Evolutionary conservation across 2,329 filamentous ascomycete genomes (phyloP).

Genomic region (Venturia carpophila): DNA sequence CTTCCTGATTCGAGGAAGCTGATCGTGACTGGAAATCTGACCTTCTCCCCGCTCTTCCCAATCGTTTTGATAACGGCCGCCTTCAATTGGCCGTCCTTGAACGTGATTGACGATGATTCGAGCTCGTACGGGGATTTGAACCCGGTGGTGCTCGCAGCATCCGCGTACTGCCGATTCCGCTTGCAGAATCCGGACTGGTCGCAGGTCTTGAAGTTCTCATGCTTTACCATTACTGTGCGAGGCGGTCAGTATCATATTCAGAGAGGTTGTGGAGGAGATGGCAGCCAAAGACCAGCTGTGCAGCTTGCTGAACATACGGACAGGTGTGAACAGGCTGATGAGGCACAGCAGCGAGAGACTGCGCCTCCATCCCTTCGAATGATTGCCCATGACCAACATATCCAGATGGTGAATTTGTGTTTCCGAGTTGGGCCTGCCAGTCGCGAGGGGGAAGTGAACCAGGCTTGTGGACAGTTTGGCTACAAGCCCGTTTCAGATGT

Average conservation of each 20-base stretch:
- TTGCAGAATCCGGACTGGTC: conserved; percentile 95
- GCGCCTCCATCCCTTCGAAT: neutral
- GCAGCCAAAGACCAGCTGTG: neutral
- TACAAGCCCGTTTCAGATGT: neutral
- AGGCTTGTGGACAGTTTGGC: neutral
- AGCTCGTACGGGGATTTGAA: conserved; percentile 81
- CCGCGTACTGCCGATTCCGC: conserved; percentile 84
- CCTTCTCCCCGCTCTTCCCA: conserved; percentile 55
- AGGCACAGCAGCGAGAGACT: conserved; percentile 2
- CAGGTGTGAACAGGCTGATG: conserved; percentile 3
- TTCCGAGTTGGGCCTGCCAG: neutral
- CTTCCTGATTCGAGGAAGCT: conserved; percentile 86
- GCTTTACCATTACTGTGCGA: conserved; percentile 69
- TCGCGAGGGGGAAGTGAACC: too few species aligned
- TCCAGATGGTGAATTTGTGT: neutral
- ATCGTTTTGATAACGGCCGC: conserved; percentile 77
- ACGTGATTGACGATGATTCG: conserved; percentile 59
- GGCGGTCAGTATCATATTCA: neutral
- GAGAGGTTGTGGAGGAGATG: neutral
- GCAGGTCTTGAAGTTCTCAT: conserved; percentile 96
- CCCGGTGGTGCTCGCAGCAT: conserved; percentile 57
- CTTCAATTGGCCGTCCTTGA: conserved; percentile 72
- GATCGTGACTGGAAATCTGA: conserved; percentile 73
- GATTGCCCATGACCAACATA: neutral
- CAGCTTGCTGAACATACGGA: neutral